Evolutionary conservation across 495 filamentous ascomycete genomes (phyloP).

Genomic region (Lentithecium fluviatile): DNA sequence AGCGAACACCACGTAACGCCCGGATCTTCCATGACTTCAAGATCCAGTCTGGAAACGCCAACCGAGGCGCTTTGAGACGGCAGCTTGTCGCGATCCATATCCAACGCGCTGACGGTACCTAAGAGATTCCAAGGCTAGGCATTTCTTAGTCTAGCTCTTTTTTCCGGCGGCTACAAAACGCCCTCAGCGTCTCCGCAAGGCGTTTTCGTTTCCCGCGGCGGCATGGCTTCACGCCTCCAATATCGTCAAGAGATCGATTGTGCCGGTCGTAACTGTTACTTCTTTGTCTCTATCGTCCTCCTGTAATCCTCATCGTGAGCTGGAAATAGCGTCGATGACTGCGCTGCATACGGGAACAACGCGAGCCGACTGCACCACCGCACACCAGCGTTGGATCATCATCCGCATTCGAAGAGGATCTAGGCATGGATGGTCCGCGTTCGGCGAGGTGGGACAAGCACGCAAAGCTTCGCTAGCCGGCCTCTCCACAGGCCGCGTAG

Average conservation of each 20-base stretch:
- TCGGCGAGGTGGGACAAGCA: background rate
- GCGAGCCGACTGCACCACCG: constrained; percentile 14
- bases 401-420: background rate
- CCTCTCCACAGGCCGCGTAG: background rate
- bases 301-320: background rate
- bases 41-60: background rate
- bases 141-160: no score
- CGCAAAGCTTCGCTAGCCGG: constrained; percentile 8
- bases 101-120: no score
- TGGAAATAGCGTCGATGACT: constrained; percentile 21
- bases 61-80: no score
- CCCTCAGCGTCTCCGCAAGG: constrained; percentile 3
- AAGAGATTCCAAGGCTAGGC: no score
- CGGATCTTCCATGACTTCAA: no score
- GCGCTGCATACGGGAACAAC: constrained; percentile 23
- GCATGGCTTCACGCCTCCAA: constrained; percentile 17
- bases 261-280: background rate
- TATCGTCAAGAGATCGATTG: background rate
- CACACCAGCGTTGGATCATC: background rate
- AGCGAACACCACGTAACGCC: no score
- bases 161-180: no score
- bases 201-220: constrained; percentile 6
- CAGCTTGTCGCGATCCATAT: no score
- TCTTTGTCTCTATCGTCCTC: background rate
- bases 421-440: constrained; percentile 11